Percentiles rank a stretch among this genome's conserved stretches.
Evolutionary conservation across 208 protist species (phyloP).

Genomic region (Crithidia brevicula): DNA sequence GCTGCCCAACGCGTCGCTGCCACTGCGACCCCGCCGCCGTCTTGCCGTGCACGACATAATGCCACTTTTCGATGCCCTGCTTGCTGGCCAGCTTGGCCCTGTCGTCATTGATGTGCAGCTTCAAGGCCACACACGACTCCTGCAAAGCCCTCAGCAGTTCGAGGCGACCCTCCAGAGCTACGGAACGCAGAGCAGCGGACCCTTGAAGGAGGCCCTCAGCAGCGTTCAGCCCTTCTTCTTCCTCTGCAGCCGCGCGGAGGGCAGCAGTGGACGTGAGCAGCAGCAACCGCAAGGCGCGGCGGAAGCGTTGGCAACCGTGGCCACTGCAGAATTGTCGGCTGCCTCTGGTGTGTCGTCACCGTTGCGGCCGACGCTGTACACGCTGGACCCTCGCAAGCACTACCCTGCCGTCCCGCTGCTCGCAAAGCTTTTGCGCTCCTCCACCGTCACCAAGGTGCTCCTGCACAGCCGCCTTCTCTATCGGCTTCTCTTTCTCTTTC

Average conservation of each 20-base stretch:
- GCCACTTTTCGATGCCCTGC: conserved; percentile 44
- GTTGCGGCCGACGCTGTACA: conserved; percentile 47
- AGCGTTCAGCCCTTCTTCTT: conserved; percentile 52
- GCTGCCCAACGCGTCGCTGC: too few species aligned
- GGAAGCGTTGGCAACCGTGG: too few species aligned
- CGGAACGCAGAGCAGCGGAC: conserved; percentile 33
- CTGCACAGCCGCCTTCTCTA: conserved; percentile 56
- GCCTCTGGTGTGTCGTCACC: neutral
- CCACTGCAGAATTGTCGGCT: neutral
- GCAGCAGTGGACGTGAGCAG: neutral
- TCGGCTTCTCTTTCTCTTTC: conserved; percentile 69
- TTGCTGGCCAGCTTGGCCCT: conserved; percentile 56
- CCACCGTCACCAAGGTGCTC: conserved; percentile 55
- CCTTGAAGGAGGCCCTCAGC: conserved; percentile 29
- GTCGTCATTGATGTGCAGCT: conserved; percentile 74
- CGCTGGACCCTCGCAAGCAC: conserved; percentile 31
- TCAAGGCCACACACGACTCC: conserved; percentile 35
- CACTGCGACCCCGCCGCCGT: neutral
- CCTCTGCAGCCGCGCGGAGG: conserved; percentile 11
- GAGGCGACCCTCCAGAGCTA: conserved; percentile 32
- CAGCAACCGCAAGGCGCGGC: too few species aligned
- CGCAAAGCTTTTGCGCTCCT: conserved; percentile 49
- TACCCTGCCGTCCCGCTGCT: conserved; percentile 58
- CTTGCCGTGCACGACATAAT: conserved; percentile 45
- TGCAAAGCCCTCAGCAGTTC: conserved; percentile 54